Evolutionary conservation across 148 eudicot species (phyloP).

Genomic region (Dysphania ambrosioides): DNA sequence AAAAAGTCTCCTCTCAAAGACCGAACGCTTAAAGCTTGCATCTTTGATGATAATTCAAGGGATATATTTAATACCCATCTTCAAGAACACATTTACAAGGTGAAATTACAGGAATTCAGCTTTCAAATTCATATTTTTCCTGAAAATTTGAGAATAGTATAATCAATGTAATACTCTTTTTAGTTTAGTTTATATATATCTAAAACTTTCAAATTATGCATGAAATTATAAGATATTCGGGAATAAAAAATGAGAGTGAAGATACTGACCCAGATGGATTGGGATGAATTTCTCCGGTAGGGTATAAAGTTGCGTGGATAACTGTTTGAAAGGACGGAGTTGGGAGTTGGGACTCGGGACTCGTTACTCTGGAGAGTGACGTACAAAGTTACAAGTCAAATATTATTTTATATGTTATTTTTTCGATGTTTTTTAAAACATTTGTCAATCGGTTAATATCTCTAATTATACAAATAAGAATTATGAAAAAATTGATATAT

Average conservation of each 20-base stretch:
- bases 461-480: no score
- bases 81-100: neutral
- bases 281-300: neutral
- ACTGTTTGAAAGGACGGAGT: neutral
- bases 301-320: neutral
- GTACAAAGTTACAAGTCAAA: no score
- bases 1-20: conserved; percentile 45
- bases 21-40: conserved; percentile 67
- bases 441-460: no score
- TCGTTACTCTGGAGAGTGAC: no score
- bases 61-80: neutral
- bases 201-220: neutral
- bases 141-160: neutral
- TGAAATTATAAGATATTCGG: neutral
- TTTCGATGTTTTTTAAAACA: no score
- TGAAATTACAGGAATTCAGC: conserved; percentile 1
- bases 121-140: conserved; percentile 2
- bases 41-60: conserved; percentile 22
- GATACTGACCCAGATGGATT: neutral
- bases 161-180: neutral
- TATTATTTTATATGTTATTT: no score
- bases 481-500: no score
- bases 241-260: neutral
- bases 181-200: neutral
- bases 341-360: no score